These are phyloP conservation scores for Suillus discolor DNA, from an alignment of 768 basidiomycete genomes.

Conservation along the genomic window DNA sequence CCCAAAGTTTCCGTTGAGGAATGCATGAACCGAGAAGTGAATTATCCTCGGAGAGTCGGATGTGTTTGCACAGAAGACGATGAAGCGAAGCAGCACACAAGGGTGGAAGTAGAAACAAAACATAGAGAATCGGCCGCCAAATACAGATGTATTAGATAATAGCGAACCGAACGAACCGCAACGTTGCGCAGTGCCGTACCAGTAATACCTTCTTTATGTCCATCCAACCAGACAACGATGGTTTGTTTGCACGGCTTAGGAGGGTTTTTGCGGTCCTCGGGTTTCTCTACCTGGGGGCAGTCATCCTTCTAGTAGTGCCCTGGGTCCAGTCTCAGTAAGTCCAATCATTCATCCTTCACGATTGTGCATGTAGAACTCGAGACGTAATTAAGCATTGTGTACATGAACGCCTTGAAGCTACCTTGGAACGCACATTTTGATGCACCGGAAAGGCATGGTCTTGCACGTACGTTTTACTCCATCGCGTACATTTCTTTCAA, in stretches of 20 bases:
- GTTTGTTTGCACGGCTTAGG: slow-evolving; percentile 31
- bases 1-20: background rate
- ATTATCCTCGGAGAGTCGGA: background rate
- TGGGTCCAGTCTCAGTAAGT: slow-evolving; percentile 71
- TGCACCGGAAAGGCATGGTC: slow-evolving; percentile 74
- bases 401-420: slow-evolving; percentile 64
- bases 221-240: background rate
- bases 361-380: slow-evolving; percentile 19
- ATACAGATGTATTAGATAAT: no score
- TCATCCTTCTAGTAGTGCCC: slow-evolving; percentile 63
- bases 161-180: no score
- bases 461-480: slow-evolving; percentile 62
- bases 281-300: slow-evolving; percentile 51
- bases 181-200: background rate
- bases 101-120: background rate
- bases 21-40: background rate
- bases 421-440: slow-evolving; percentile 68
- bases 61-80: background rate
- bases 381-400: slow-evolving; percentile 47
- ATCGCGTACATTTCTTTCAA: background rate
- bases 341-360: slow-evolving; percentile 12
- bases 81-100: background rate
- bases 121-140: background rate
- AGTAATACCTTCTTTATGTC: background rate
- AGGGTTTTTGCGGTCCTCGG: slow-evolving; percentile 44